Evolutionary conservation across 1,284 basidiomycete genomes (phyloP), one percentile per base, ranked within the genome.

Genomic region (Volvariella surrecta): DNA sequence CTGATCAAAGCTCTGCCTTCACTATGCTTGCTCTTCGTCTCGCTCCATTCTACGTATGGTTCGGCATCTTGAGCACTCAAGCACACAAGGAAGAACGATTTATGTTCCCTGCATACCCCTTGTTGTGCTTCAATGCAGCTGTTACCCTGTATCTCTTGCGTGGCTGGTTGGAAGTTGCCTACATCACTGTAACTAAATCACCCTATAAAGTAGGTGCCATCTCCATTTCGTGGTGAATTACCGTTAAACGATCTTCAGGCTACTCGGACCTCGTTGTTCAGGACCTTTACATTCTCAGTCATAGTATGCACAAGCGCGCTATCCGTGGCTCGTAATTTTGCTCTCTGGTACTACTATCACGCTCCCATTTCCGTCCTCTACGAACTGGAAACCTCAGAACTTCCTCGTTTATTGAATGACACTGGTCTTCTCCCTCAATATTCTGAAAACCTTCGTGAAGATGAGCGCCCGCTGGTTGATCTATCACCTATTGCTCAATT

Each of bases 51-150:
- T 98, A 99, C 65, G 53, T 97, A 20, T 99, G 96, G 94, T 57
- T 87, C 39, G 73, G 61, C 2, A 80, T 96, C 50, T 67, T 99
- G 50, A 82, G 78, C 6, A 50, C 71, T 1, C 96, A 99, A 64
- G 66, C 85, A 3, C 96, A 99, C 67, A 99, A 99, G 67, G 96
- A 99, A 63, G 96, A 99, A 60, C 74, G 96, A 18, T 99, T 99
- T 69, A 88, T 99, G 82, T 99, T 84, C 63, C 95, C 96, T 1
- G 84, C 81, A 1, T 99, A 97, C 63, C 85, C 92, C 0, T 66
- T 98, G 37, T 66, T 99, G 42, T 91, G 89, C 59, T 89, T 99
- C 66, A 98, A 98, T 60, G 95, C 92, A 1, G 91, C 91, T 2
- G 82, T 94, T 19, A 71, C 82, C 24, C 53, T 96, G 19, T 94